Conservation (phyloP, 2,329 filamentous ascomycete species). For the Talaromyces piceae region DNA sequence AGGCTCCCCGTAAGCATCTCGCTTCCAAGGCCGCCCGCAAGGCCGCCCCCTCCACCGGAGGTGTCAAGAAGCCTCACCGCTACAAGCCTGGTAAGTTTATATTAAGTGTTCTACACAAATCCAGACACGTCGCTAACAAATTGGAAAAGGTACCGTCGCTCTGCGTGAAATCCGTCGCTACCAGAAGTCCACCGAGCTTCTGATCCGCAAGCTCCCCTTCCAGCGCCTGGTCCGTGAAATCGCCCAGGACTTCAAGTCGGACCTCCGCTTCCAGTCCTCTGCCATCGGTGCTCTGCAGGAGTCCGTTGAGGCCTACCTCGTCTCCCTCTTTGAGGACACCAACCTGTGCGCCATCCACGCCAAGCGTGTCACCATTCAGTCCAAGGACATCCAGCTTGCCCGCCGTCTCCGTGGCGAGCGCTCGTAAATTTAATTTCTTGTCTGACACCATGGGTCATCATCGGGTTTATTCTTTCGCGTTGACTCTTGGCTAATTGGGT, state of each 20-base stretch:
- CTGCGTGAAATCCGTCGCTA: slow-evolving; percentile 98
- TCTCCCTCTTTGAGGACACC: slow-evolving; percentile 96
- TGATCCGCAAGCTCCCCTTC: slow-evolving; percentile 97
- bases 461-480: slow-evolving; percentile 20
- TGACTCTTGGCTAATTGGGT: slow-evolving; percentile 26
- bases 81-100: slow-evolving; percentile 64
- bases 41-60: slow-evolving; percentile 91
- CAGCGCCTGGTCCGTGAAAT: slow-evolving; percentile 97
- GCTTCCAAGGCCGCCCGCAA: slow-evolving; percentile 99
- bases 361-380: slow-evolving; percentile 95
- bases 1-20: slow-evolving; percentile 85
- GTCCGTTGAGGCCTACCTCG: slow-evolving; percentile 96
- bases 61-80: slow-evolving; percentile 92
- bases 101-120: background rate
- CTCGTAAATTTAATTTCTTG: slow-evolving; percentile 49
- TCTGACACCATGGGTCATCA: slow-evolving; percentile 17
- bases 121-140: slow-evolving; percentile 2
- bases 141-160: slow-evolving; percentile 72
- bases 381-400: slow-evolving; percentile 94
- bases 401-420: slow-evolving; percentile 91
- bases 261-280: slow-evolving; percentile 95
- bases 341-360: slow-evolving; percentile 98
- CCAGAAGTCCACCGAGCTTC: slow-evolving; percentile 92
- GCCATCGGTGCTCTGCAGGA: slow-evolving; percentile 97
- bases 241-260: slow-evolving; percentile 89